A percentile compares a stretch with the other conserved stretches of the same genome.
Evolutionary conservation across 768 basidiomycete genomes (phyloP).

Genomic region (Lanmaoa rubissima): DNA sequence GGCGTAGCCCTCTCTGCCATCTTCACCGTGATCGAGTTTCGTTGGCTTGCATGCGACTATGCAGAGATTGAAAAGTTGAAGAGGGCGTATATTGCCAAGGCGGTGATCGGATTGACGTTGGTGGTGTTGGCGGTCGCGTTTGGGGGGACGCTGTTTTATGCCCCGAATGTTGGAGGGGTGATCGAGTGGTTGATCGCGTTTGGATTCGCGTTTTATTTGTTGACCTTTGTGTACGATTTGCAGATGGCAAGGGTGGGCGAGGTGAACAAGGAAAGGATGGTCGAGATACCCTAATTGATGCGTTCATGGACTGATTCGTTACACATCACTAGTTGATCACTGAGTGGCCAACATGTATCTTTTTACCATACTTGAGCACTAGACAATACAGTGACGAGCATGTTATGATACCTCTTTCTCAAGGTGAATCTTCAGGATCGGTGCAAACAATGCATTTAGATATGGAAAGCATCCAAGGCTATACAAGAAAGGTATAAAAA

Average conservation of each 20-base stretch:
- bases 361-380: no score
- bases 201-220: slow-evolving; percentile 68
- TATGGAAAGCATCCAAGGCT: no score
- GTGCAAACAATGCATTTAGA: no score
- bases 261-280: neutral
- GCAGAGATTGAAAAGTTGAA: slow-evolving; percentile 42
- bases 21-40: slow-evolving; percentile 70
- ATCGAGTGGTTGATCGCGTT: slow-evolving; percentile 76
- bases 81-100: slow-evolving; percentile 60
- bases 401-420: no score
- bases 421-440: no score
- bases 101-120: slow-evolving; percentile 53
- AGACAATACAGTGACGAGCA: no score
- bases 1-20: slow-evolving; percentile 72
- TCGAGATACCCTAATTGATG: neutral
- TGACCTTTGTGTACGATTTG: slow-evolving; percentile 75
- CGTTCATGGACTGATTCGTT: neutral
- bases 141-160: slow-evolving; percentile 47
- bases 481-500: neutral
- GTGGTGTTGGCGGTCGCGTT: slow-evolving; percentile 66
- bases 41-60: slow-evolving; percentile 63
- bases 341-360: no score
- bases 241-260: slow-evolving; percentile 43
- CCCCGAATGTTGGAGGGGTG: slow-evolving; percentile 54
- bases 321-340: neutral